Percentiles rank a stretch among this genome's conserved stretches.
phyloP scores from a whole-genome alignment of 352 stramenopile genomes.

The Pythium myriotylum region DNA sequence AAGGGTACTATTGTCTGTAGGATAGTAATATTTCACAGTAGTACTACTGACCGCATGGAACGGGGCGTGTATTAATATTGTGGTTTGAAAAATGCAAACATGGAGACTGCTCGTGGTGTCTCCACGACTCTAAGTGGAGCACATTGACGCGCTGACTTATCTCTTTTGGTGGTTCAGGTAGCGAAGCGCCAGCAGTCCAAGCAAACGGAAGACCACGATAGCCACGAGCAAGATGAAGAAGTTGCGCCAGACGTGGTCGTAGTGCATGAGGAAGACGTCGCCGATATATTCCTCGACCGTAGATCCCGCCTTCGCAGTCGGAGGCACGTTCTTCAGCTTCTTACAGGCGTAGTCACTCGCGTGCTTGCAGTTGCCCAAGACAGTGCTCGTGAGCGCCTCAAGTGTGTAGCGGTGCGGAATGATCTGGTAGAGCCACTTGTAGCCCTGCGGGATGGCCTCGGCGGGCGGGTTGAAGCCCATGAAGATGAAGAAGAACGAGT shows the following conservation, averaged over 20 bases:
- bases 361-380: slow-evolving; percentile 31
- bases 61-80: too few species aligned
- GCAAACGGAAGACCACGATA: slow-evolving; percentile 35
- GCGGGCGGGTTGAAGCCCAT: slow-evolving; percentile 73
- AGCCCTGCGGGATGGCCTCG: slow-evolving; percentile 44
- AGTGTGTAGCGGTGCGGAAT: slow-evolving; percentile 32
- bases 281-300: slow-evolving; percentile 35
- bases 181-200: slow-evolving; percentile 32
- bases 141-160: too few species aligned
- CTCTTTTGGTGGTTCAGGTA: slow-evolving; percentile 39
- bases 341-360: neutral
- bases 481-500: slow-evolving; percentile 77
- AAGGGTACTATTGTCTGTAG: too few species aligned
- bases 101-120: too few species aligned
- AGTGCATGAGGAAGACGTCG: slow-evolving; percentile 24
- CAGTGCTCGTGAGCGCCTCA: slow-evolving; percentile 16
- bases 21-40: too few species aligned
- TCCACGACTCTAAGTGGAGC: too few species aligned
- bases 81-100: too few species aligned
- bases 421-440: slow-evolving; percentile 67
- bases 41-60: too few species aligned
- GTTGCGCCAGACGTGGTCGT: slow-evolving; percentile 26
- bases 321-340: too few species aligned
- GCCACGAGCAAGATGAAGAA: slow-evolving; percentile 24
- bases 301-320: slow-evolving; percentile 11